Evolutionary conservation across 2,329 filamentous ascomycete genomes (phyloP), one percentile per base, ranked within the genome.

Genomic region (Arthroderma sp.): DNA sequence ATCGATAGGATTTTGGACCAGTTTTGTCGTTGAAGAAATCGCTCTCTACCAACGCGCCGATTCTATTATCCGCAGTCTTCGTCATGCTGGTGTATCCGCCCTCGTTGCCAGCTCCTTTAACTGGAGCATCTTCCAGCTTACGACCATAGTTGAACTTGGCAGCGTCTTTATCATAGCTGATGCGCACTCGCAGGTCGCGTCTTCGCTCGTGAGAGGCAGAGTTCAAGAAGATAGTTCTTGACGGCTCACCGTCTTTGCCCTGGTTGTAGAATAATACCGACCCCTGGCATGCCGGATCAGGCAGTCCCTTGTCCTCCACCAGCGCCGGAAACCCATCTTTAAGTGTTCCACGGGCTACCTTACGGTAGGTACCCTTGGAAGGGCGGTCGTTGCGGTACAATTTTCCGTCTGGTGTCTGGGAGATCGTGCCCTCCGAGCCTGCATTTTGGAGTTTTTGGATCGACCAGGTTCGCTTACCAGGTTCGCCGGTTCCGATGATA

Each of bases 381-480:
- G 43, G 37, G 10, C 43, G 37, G 29, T 45, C 43, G 8, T 45
- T 45, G 27, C 43, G 43, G 11, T 40, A n/a, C 37, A 45, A 37
- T 5, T 41, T 45, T 5, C 38, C 43, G 29, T 45, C 43, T 8
- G 43, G 43, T 1, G 43, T 45, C 36, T 45, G 43, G 38, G 30
- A 40, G 22, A 45, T 45, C 4, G 43, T 45, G 4, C 36, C 43
- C 37, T 45, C 43, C 3, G 43, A 45, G 11, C 43, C 43, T 29
- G 43, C 36, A 27, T 38, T 38, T 11, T 32, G 27, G 28, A 45
- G 38, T 29, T 34, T 34, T 36, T 45, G 36, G 27, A 45, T 45
- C 6, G 49, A 43, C 54, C 54, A 56, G 9, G 49, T 51, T 29
- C 54, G 50, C 29, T 52, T 51, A 36, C 51, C 54, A 10, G 47